Base-by-base conservation (phyloP, 257 asterid species). In the Rubia yunnanensis region DNA sequence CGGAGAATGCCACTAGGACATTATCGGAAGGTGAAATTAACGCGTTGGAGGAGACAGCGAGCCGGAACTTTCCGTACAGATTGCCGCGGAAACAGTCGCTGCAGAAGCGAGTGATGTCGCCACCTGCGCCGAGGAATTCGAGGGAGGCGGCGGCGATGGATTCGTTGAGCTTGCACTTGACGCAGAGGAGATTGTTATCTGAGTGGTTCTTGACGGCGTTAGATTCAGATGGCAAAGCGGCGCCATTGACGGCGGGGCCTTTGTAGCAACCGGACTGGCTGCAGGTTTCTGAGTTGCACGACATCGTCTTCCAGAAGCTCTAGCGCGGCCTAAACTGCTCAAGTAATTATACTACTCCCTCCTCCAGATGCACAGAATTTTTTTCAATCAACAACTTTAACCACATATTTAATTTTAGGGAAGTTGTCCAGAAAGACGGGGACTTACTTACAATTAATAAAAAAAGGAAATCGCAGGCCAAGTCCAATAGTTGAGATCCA, bases 1-100 rank as follows among this genome's bases (percentile, higher is more conserved):
- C 99, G n/a, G 99, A 92, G 72, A 89, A 92, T 0, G 95, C 97
- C 11, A 92, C 87, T 54, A 89, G 96, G 50, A 87, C 84, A 2
- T 86, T 86, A 74, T 92, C 97, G 28, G 95, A 79, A 35, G 97
- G 96, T 53, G 80, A 84, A 75, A 92, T 87, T 91, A 92, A 74
- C 20, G 83, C 97, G 74, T 89, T 92, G 36, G 97, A 79, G 57
- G 88, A 82, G 34, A 89, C 95, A 0, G 97, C 83, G 14, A 89
- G 79, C 70, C 95, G 82, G 46, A 92, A 92, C 90, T 89, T 92
- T 31, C 92, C 96, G 58, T 70, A 86, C 57, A 92, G 72, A 73
- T 92, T 87, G 64, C 79, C 73, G 15, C 94, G 83, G 26, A 92
- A 92, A 78, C 99, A 92, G 55, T 86, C 88, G 31, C 70, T 66